Evolutionary conservation across 257 asterid species (phyloP).

Genomic region (Plectranthus barbatus): DNA sequence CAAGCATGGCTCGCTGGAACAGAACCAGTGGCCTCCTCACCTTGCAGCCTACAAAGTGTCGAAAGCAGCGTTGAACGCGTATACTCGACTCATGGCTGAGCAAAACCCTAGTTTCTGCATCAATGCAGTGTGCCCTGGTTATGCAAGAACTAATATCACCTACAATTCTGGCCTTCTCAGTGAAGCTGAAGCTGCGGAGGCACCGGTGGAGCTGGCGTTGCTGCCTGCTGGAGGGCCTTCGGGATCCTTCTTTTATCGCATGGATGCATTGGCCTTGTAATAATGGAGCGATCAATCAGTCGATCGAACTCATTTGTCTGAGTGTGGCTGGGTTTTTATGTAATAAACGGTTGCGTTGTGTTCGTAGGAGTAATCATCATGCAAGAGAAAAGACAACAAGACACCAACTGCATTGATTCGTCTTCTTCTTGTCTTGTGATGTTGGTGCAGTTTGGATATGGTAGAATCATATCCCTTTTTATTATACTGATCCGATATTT

Average conservation of each 20-base stretch:
- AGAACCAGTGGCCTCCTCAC: slow-evolving; percentile 35
- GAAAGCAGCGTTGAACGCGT: too few species aligned
- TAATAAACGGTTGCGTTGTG: too few species aligned
- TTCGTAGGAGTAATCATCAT: too few species aligned
- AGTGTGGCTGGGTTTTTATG: too few species aligned
- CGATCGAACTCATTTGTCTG: too few species aligned
- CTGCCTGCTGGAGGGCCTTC: slow-evolving; percentile 36
- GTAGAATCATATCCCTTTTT: too few species aligned
- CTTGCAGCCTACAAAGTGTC: slow-evolving; percentile 39
- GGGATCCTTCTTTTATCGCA: slow-evolving; percentile 25
- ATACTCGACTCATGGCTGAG: slow-evolving; percentile 31
- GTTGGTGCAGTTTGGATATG: too few species aligned
- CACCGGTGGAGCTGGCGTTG: slow-evolving; percentile 29
- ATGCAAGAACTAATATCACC: slow-evolving; percentile 34
- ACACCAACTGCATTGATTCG: too few species aligned
- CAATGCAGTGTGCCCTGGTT: slow-evolving; percentile 50
- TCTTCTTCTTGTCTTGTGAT: too few species aligned
- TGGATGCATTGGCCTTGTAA: slow-evolving; percentile 17
- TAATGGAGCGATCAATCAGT: too few species aligned
- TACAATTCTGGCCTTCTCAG: slow-evolving; percentile 21
- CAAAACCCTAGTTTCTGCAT: slow-evolving; percentile 20
- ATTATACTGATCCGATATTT: too few species aligned
- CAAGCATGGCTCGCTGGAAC: slow-evolving; percentile 21
- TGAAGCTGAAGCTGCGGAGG: slow-evolving; percentile 36
- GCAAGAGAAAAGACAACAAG: too few species aligned